A percentile compares a stretch with the other conserved stretches of the same genome.
Evolutionary conservation across 805 yeast species (phyloP).

Genomic region (Starmerella etchellsii): DNA sequence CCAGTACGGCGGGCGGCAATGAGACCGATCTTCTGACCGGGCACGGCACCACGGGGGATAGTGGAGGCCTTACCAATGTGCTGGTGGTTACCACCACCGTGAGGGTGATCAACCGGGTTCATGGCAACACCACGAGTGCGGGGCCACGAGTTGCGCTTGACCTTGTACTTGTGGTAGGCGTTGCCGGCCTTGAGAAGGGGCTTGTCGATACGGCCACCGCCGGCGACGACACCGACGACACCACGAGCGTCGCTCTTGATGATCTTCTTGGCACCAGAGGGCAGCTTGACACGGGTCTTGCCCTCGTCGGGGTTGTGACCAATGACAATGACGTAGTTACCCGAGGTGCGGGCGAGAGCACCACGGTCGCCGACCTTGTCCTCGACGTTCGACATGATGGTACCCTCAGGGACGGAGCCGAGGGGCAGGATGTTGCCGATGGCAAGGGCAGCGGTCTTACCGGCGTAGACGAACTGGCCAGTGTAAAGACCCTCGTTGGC

Average conservation of each 20-base stretch:
- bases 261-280: conserved; percentile 98
- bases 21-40: conserved; percentile 99
- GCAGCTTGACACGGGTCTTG: conserved; percentile 98
- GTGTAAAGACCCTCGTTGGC: conserved; percentile 99
- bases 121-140: conserved; percentile 99
- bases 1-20: conserved; percentile 99
- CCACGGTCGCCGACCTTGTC: conserved; percentile 99
- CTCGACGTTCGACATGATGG: conserved; percentile 95
- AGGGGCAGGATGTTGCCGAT: conserved; percentile 91
- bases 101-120: conserved; percentile 99
- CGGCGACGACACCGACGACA: conserved; percentile 99
- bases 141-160: conserved; percentile 99
- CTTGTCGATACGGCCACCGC: conserved; percentile 99
- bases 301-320: conserved; percentile 99
- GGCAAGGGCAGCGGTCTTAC: conserved; percentile 94
- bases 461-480: conserved; percentile 98
- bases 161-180: conserved; percentile 99
- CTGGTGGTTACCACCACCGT: conserved; percentile 99
- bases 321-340: conserved; percentile 96
- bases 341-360: conserved; percentile 98
- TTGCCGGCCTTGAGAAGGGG: conserved; percentile 99
- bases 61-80: conserved; percentile 99
- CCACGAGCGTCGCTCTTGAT: conserved; percentile 95
- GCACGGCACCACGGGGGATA: conserved; percentile 97
- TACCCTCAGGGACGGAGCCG: conserved; percentile 98